phyloP scores from a whole-genome alignment of 2,329 filamentous ascomycete species.

The Botrytis deweyae region DNA sequence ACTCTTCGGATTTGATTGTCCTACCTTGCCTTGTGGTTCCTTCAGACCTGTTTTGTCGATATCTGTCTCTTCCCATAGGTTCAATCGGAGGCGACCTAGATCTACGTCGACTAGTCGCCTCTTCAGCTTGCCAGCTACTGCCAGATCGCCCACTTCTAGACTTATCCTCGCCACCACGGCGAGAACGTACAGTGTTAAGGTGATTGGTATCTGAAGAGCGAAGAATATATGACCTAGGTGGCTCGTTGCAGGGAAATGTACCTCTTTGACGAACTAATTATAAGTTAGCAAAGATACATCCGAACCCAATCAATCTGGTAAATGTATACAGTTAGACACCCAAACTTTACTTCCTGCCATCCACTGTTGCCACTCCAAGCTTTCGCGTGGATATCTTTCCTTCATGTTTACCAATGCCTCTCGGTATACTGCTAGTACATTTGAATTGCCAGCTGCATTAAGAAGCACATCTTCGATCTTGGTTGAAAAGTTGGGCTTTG shows the following conservation, averaged over 20 bases:
- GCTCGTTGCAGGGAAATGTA: slow-evolving; percentile 12
- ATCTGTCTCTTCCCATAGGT: neutral
- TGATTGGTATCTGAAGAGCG: neutral
- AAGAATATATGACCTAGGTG: slow-evolving; percentile 8
- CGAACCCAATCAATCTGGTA: too few relatives aligned
- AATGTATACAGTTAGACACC: slow-evolving; percentile 21
- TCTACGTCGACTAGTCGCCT: neutral
- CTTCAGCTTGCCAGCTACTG: neutral
- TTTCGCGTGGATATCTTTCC: slow-evolving; percentile 17
- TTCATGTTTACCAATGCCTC: neutral
- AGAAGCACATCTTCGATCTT: slow-evolving; percentile 1
- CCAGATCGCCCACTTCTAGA: neutral
- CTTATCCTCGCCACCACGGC: neutral
- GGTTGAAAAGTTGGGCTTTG: neutral
- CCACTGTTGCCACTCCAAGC: slow-evolving; percentile 23
- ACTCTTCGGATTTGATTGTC: neutral
- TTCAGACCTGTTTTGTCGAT: neutral
- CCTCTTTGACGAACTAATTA: neutral
- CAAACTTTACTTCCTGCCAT: slow-evolving; percentile 23
- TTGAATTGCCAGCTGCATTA: slow-evolving; percentile 1
- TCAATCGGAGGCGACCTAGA: neutral
- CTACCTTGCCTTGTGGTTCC: neutral
- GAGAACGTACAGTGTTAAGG: neutral
- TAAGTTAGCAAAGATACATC: neutral
- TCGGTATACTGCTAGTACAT: neutral